These are phyloP conservation scores for Penicillium canariense DNA, from an alignment of 495 filamentous ascomycete species.

Conservation along the genomic window DNA sequence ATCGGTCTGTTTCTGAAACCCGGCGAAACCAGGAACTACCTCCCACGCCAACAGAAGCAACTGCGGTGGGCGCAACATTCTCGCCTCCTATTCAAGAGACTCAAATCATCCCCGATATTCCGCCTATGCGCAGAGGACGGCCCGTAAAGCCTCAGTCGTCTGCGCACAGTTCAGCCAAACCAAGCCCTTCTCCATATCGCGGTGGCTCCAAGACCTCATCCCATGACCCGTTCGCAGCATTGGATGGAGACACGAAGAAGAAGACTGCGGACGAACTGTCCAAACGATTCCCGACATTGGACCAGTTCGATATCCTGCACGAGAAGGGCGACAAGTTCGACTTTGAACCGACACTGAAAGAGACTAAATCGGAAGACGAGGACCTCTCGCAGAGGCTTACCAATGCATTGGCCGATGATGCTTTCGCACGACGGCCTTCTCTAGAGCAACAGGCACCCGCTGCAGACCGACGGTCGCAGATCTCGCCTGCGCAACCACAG, in stretches of 20 bases:
- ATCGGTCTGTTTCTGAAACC: conserved; percentile 60
- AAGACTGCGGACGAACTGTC: conserved; percentile 73
- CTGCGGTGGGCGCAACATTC: conserved; percentile 68
- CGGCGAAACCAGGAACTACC: conserved; percentile 62
- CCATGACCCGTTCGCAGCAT: conserved; percentile 85
- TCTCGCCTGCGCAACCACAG: conserved; percentile 25
- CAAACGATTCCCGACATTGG: conserved; percentile 81
- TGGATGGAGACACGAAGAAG: conserved; percentile 63
- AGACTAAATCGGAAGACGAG: conserved; percentile 50
- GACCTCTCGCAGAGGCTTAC: conserved; percentile 73
- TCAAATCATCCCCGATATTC: conserved; percentile 80
- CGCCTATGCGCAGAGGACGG: conserved; percentile 89
- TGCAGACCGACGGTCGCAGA: conserved; percentile 28
- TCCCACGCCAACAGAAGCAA: conserved; percentile 50
- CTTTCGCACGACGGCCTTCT: conserved; percentile 58
- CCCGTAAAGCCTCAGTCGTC: conserved; percentile 56
- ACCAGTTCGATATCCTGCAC: conserved; percentile 89
- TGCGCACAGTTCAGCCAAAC: conserved; percentile 49
- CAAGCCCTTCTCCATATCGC: conserved; percentile 72
- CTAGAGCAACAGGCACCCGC: conserved; percentile 29
- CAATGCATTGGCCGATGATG: conserved; percentile 84
- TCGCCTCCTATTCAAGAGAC: conserved; percentile 64
- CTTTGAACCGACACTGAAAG: conserved; percentile 60
- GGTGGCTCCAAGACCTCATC: conserved; percentile 43
- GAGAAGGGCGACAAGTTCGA: conserved; percentile 84